A percentile compares a stretch with the other conserved stretches of the same genome.
Evolutionary conservation across 257 asterid genomes (phyloP).

Genomic region (Verbena officinalis): DNA sequence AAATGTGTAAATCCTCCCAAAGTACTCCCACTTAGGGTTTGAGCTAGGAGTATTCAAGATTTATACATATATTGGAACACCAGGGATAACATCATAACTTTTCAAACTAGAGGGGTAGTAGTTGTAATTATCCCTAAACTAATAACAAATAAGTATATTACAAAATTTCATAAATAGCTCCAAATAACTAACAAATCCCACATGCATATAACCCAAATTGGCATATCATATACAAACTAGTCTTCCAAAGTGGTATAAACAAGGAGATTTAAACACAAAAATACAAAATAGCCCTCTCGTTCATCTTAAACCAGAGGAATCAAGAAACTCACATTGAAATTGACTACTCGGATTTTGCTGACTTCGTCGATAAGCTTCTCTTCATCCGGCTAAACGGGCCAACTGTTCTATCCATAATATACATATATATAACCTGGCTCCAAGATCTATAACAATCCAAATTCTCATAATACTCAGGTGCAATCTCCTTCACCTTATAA

Average conservation of each 20-base stretch:
- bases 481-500: slow-evolving; percentile 90
- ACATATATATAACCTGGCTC: slow-evolving; percentile 91
- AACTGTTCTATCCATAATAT: slow-evolving; percentile 68
- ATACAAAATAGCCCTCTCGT: slow-evolving; percentile 16
- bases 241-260: slow-evolving; percentile 25
- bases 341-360: slow-evolving; percentile 55
- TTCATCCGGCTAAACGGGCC: slow-evolving; percentile 96
- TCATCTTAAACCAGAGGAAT: not conserved
- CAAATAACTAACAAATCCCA: slow-evolving; percentile 16
- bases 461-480: slow-evolving; percentile 71
- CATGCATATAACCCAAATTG: slow-evolving; percentile 13
- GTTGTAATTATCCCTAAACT: too few species aligned
- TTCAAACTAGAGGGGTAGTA: too few species aligned
- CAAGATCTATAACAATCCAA: slow-evolving; percentile 74
- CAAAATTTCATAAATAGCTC: slow-evolving; percentile 7
- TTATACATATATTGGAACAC: too few species aligned
- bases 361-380: slow-evolving; percentile 55
- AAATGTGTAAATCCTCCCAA: too few species aligned
- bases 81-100: too few species aligned
- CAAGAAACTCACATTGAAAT: slow-evolving; percentile 16
- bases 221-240: slow-evolving; percentile 25
- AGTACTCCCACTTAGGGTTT: too few species aligned
- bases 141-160: not conserved
- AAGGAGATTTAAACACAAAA: slow-evolving; percentile 13
- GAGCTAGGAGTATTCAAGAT: too few species aligned